Evolutionary conservation across 768 basidiomycete genomes (phyloP), one percentile per base, ranked within the genome.

Genomic region (Kwoniella newhampshirensis): DNA sequence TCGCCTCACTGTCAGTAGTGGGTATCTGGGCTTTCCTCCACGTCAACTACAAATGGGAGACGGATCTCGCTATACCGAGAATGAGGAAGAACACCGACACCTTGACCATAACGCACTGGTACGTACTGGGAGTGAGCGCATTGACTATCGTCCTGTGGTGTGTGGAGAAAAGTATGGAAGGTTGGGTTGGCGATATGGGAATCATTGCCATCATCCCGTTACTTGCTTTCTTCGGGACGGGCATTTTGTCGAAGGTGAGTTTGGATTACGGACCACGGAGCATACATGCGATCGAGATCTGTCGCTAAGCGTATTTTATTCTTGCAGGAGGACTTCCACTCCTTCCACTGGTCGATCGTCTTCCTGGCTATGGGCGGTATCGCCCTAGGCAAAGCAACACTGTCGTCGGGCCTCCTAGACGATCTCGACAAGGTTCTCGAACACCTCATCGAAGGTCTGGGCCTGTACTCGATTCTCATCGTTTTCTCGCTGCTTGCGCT

Each of bases 191-290:
- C 1, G 92, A 98, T 75, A 99, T 98, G 93, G 96, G 96, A 27
- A 82, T 97, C 67, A 92, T 99, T 62, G 93, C 94, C 1, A 85
- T 98, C 64, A 81, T 99, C 42, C 96, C 94, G 0, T 82, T 98
- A 42, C 81, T 97, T 5, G 87, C 87, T 1, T 98, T 99, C 80
- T 99, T 97, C 76, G 87, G 88, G 4, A 89, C 91, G 0, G 90
- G 91, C 0, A 85, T 97, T 4, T 78, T 99, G 44, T 91, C 91
- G 68, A 98, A 98, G 87, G 91, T 89, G 57, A 27, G 79, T 41
- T n/a, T 37, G 17, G 20, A 32, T 4, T 6, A 20, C 32, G 23
- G 20, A 26, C 25, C 8, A 32, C 32, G n/a, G 35, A 42, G 17
- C 5, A 36, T 9, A 28, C 39, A 4, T 13, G 8, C 13, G 23